Conservation (phyloP, 2,329 filamentous ascomycete species). For the Chaetomiaceae sp. region DNA sequence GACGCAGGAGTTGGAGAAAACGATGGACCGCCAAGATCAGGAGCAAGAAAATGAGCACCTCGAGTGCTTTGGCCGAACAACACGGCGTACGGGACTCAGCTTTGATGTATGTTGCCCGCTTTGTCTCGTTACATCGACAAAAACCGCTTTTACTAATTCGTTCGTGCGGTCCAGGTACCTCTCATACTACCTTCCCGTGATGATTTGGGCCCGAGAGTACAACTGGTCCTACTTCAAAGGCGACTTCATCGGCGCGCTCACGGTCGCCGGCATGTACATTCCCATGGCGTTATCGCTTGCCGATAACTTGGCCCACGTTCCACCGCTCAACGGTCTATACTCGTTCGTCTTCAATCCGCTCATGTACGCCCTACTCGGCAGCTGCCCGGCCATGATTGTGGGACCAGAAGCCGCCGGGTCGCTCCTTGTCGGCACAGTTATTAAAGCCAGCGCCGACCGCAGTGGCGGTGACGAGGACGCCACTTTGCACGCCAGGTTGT, state of each 20-base stretch:
- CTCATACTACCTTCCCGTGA: slow-evolving; percentile 85
- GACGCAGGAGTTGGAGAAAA: slow-evolving; percentile 43
- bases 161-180: slow-evolving; percentile 62
- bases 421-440: slow-evolving; percentile 80
- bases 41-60: slow-evolving; percentile 67
- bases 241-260: slow-evolving; percentile 82
- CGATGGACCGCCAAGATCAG: slow-evolving; percentile 49
- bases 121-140: slow-evolving; percentile 13
- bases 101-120: slow-evolving; percentile 73
- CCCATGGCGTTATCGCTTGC: slow-evolving; percentile 95
- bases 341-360: slow-evolving; percentile 90
- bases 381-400: slow-evolving; percentile 87
- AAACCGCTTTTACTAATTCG: neutral
- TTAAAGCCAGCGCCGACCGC: slow-evolving; percentile 69
- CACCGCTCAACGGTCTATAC: slow-evolving; percentile 90
- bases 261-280: slow-evolving; percentile 98
- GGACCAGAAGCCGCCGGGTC: slow-evolving; percentile 94
- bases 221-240: slow-evolving; percentile 75
- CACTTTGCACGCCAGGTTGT: slow-evolving; percentile 70
- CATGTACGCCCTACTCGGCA: slow-evolving; percentile 86
- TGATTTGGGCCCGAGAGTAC: slow-evolving; percentile 90
- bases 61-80: slow-evolving; percentile 64
- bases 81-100: slow-evolving; percentile 70
- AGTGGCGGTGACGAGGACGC: slow-evolving; percentile 64
- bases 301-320: slow-evolving; percentile 86